phyloP scores from a whole-genome alignment of 495 filamentous ascomycete species.

The Aspergillus mulundensis region DNA sequence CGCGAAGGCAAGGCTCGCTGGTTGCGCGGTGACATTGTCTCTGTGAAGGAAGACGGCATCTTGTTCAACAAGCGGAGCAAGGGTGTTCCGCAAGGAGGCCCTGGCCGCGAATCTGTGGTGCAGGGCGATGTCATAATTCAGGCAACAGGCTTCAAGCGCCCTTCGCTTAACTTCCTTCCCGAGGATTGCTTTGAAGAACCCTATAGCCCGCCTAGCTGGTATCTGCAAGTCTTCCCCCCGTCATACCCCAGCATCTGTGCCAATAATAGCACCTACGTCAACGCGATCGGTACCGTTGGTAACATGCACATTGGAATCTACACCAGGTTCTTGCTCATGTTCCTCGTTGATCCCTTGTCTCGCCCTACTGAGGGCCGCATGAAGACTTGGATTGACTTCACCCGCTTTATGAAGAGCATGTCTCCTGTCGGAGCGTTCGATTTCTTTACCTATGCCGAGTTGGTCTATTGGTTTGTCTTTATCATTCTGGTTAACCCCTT shows the following conservation, averaged over 20 bases:
- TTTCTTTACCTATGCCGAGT: constrained; percentile 83
- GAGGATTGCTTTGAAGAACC: constrained; percentile 63
- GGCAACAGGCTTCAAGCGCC: constrained; percentile 77
- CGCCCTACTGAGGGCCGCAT: constrained; percentile 68
- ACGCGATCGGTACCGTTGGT: constrained; percentile 73
- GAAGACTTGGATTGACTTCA: constrained; percentile 85
- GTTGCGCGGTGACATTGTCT: constrained; percentile 74
- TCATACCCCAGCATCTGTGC: constrained; percentile 59
- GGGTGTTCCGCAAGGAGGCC: constrained; percentile 69
- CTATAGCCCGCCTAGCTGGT: constrained; percentile 82
- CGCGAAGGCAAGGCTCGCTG: constrained; percentile 71
- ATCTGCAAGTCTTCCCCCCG: constrained; percentile 74
- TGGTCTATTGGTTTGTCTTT: constrained; percentile 83
- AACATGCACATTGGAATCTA: constrained; percentile 91
- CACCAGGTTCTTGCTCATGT: constrained; percentile 80
- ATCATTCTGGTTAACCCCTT: constrained; percentile 77
- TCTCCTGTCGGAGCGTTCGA: constrained; percentile 72
- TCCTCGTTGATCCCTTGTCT: constrained; percentile 72
- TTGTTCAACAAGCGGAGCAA: constrained; percentile 64
- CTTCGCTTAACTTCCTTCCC: constrained; percentile 68
- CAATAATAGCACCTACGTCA: constrained; percentile 82
- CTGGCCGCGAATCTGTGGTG: constrained; percentile 58
- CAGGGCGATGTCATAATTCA: constrained; percentile 74
- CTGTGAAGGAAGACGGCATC: constrained; percentile 61
- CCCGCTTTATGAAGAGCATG: constrained; percentile 62